A percentile compares a stretch with the other conserved stretches of the same genome.
Evolutionary conservation across 331 rosid genomes (phyloP).

Genomic region (Spiraea crenata): DNA sequence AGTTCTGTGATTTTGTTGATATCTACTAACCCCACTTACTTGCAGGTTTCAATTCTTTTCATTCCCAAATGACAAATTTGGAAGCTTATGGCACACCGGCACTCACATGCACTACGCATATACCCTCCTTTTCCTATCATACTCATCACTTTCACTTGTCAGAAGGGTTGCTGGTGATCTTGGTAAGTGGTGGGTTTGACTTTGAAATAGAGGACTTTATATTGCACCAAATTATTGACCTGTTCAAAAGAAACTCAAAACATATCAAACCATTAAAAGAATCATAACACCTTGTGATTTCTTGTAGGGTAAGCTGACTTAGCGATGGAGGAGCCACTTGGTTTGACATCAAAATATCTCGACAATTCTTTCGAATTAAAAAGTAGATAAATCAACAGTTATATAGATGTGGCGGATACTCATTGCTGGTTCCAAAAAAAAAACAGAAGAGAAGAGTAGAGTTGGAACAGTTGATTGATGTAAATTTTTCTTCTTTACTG

Average conservation of each 20-base stretch:
- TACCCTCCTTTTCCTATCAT: too few species aligned
- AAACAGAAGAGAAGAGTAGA: background rate
- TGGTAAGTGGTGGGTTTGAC: conserved; percentile 9
- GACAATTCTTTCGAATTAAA: conserved; percentile 6
- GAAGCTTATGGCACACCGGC: conserved; percentile 5
- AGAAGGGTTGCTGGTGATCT: background rate
- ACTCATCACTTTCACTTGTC: too few species aligned
- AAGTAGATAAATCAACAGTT: conserved; percentile 9
- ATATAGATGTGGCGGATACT: conserved; percentile 25
- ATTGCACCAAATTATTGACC: too few species aligned
- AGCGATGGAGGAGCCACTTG: conserved; percentile 17
- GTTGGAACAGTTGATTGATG: conserved; percentile 4
- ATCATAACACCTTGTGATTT: conserved; percentile 14
- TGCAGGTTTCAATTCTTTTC: conserved; percentile 30
- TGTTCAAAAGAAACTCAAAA: background rate
- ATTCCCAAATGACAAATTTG: conserved; percentile 17
- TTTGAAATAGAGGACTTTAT: background rate
- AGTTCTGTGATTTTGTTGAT: conserved; percentile 27
- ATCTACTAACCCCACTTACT: conserved; percentile 20
- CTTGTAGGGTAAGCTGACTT: conserved; percentile 34
- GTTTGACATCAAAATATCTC: conserved; percentile 11
- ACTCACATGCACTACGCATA: too few species aligned
- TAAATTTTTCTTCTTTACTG: background rate
- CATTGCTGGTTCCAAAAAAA: background rate
- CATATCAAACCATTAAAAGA: background rate